These are phyloP conservation scores for Cutaneotrichosporon cyanovorans DNA, from an alignment of 1,284 basidiomycete genomes.

Conservation along the genomic window DNA sequence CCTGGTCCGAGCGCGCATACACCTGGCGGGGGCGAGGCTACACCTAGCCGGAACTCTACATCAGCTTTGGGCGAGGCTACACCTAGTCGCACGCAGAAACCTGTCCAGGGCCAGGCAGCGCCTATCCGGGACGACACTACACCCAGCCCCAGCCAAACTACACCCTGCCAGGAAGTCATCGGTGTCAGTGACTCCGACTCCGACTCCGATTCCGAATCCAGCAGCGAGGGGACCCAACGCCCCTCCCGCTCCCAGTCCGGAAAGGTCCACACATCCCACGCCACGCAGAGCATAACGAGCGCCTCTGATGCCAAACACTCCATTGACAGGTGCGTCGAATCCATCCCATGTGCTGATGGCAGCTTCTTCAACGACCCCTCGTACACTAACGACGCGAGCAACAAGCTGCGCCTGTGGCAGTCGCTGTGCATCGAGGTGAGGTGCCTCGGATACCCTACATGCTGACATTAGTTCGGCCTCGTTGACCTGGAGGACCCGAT, in stretches of 20 bases:
- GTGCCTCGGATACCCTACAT: not conserved
- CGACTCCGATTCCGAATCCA: too few species aligned
- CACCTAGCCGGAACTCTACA: too few species aligned
- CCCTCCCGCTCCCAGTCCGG: not conserved
- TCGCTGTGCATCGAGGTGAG: slow-evolving; percentile 40
- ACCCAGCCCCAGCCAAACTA: too few species aligned
- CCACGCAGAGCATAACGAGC: not conserved
- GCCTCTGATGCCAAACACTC: slow-evolving; percentile 7
- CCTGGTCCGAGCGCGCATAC: too few species aligned
- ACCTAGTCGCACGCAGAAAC: too few species aligned
- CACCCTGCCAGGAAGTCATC: too few species aligned
- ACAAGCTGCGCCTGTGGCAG: slow-evolving; percentile 41
- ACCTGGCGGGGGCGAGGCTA: too few species aligned
- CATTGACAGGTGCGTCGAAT: slow-evolving; percentile 5
- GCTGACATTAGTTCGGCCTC: slow-evolving; percentile 20
- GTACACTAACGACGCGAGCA: slow-evolving; percentile 26
- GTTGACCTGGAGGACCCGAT: slow-evolving; percentile 13
- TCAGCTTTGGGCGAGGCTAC: too few species aligned
- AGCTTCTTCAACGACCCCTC: slow-evolving; percentile 10
- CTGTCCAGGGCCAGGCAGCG: too few species aligned
- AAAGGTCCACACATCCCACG: not conserved
- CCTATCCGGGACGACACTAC: too few species aligned
- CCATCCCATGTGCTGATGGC: not conserved
- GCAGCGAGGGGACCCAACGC: not conserved
- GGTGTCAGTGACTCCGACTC: too few species aligned